Base-by-base conservation (phyloP, 345 rosid genomes). In the Leavenworthia alabamica region DNA sequence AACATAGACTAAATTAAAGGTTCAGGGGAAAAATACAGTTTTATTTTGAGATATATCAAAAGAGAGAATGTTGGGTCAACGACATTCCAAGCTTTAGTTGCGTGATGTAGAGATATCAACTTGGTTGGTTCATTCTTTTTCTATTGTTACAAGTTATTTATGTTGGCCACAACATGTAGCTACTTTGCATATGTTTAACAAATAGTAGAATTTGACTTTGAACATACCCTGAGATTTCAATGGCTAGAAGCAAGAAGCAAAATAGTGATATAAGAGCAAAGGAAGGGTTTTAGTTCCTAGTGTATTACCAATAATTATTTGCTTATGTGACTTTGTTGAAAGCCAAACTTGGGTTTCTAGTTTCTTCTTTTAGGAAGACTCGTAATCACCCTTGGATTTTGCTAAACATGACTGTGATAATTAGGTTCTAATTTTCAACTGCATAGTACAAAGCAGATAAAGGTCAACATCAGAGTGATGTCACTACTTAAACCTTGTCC, bases 31-130 rank as follows among this genome's bases (percentile, higher is more conserved):
- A 9, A 33, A 35, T 19, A 47, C n/a, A n/a, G n/a, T n/a, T n/a
- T n/a, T n/a, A n/a, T n/a, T n/a, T n/a, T n/a, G n/a, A n/a, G n/a
- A n/a, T n/a, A n/a, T n/a, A n/a, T n/a, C n/a, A n/a, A n/a, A n/a
- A n/a, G n/a, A n/a, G n/a, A n/a, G n/a, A n/a, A n/a, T 52, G 62
- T 53, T 60, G 62, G 62, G 73, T 69, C 67, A 61, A 62, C 62
- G 42, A 61, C 68, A 69, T 69, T 69, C 57, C 35, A 51, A 61
- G 57, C 62, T 53, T 36, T 68, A 60, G 47, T 51, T 68, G n/a
- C n/a, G n/a, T n/a, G n/a, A n/a, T n/a, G n/a, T n/a, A n/a, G 68
- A 68, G 22, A 37, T 70, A 61, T 70, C 62, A 52, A 52, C 63
- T 54, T 61, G 51, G 73, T 68, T 68, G 56, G 44, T 53, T 53